Conservation (phyloP, 2,329 filamentous ascomycete species). For the Ophiostoma novo-ulmi region DNA sequence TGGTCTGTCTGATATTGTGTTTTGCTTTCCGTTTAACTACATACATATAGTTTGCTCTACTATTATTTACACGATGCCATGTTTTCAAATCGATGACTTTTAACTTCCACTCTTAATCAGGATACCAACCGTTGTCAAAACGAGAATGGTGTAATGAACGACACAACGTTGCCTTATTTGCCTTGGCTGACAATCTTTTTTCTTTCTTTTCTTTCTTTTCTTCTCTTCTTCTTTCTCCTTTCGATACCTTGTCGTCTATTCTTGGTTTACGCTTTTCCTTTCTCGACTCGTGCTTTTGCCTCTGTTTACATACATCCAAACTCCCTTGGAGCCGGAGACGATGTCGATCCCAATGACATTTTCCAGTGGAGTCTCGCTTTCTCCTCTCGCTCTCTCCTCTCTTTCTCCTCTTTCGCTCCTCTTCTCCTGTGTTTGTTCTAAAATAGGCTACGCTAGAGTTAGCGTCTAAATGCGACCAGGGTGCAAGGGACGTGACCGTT, state of each 20-base stretch:
- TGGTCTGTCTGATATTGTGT: neutral
- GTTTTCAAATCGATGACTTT: neutral
- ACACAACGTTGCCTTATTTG: neutral
- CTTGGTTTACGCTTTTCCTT: neutral
- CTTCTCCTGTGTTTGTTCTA: slow-evolving; percentile 4
- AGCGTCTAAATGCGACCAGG: neutral
- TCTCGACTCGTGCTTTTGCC: neutral
- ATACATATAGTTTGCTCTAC: neutral
- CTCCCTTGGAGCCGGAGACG: neutral
- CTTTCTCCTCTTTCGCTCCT: neutral
- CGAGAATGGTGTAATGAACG: neutral
- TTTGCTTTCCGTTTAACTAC: neutral
- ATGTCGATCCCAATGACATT: slow-evolving; percentile 2
- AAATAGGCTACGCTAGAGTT: neutral
- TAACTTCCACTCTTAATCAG: neutral
- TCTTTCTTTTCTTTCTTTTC: neutral
- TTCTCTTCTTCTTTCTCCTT: neutral
- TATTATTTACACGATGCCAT: neutral
- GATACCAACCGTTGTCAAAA: neutral
- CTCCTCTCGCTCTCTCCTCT: neutral
- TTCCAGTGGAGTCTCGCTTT: neutral
- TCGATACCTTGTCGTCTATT: too few species aligned
- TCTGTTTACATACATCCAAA: neutral
- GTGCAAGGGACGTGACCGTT: slow-evolving; percentile 5
- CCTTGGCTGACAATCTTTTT: neutral